Conservation (phyloP, 768 basidiomycete species). For the Rhodotorula graminis region DNA sequence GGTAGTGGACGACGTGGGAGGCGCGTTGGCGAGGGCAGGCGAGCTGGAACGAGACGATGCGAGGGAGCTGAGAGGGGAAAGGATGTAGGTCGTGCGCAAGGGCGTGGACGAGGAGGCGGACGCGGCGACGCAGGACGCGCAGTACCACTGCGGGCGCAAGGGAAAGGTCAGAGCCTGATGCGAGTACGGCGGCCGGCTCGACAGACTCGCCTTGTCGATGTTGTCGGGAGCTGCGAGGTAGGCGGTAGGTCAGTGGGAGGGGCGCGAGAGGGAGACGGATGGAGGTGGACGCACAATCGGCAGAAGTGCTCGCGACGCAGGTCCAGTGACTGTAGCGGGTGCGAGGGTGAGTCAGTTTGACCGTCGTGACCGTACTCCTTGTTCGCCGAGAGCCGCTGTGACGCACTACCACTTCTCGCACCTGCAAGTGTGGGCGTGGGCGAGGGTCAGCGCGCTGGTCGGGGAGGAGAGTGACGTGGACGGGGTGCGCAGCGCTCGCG, state of each 20-base stretch:
- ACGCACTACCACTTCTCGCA: conserved; percentile 16
- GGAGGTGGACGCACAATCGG: conserved; percentile 4
- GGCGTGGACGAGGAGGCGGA: conserved; percentile 44
- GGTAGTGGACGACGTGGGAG: conserved; percentile 56
- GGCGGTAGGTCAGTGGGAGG: conserved; percentile 54
- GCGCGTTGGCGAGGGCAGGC: background rate
- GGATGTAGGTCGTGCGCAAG: conserved; percentile 56
- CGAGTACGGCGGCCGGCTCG: background rate
- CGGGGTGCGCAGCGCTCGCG: no score
- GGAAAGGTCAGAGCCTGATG: conserved; percentile 51
- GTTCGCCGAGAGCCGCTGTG: background rate
- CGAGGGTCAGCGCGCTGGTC: background rate
- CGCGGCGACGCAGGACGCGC: conserved; percentile 25
- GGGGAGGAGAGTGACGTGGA: no score
- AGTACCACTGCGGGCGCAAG: conserved; percentile 32
- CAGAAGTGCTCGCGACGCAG: conserved; percentile 6
- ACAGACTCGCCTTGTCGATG: conserved; percentile 30
- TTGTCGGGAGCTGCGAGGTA: conserved; percentile 59
- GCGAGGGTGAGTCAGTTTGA: background rate
- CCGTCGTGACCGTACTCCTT: background rate
- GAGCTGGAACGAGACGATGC: conserved; percentile 42
- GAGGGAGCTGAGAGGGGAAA: conserved; percentile 57
- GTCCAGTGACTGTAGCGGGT: conserved; percentile 24
- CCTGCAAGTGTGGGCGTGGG: background rate
- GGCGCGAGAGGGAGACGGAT: conserved; percentile 63